These are phyloP conservation scores for Gillenia trifoliata DNA, from an alignment of 306 rosid genomes.

Conservation along the genomic window DNA sequence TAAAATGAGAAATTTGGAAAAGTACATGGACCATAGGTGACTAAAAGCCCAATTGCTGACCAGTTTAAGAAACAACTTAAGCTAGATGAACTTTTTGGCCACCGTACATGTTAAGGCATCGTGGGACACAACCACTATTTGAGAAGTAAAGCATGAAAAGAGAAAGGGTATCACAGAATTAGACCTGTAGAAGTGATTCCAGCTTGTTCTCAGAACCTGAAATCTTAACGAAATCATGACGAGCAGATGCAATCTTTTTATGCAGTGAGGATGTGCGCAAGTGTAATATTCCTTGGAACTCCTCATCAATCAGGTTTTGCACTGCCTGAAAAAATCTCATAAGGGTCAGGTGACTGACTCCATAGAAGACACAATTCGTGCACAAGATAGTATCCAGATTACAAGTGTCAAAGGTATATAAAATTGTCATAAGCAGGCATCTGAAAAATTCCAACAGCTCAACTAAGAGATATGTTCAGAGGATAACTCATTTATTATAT, in stretches of 20 bases:
- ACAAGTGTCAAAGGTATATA: background rate
- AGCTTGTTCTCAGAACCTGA: slow-evolving; percentile 93
- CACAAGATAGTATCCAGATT: slow-evolving; percentile 11
- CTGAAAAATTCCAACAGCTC: background rate
- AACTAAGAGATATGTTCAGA: background rate
- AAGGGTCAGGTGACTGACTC: slow-evolving; percentile 16
- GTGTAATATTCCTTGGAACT: slow-evolving; percentile 87
- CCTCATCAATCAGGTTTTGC: slow-evolving; percentile 85
- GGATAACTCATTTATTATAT: background rate
- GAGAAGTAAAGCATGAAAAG: slow-evolving; percentile 1
- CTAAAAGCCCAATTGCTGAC: no score
- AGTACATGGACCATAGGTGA: no score
- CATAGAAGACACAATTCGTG: background rate
- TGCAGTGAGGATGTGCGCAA: slow-evolving; percentile 86
- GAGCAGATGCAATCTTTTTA: slow-evolving; percentile 83
- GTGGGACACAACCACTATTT: slow-evolving; percentile 8
- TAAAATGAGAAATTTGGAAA: no score
- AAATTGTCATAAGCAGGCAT: background rate
- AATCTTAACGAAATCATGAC: slow-evolving; percentile 88
- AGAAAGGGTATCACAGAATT: slow-evolving; percentile 1
- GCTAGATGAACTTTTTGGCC: background rate
- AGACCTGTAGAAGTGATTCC: slow-evolving; percentile 89
- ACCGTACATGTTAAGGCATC: background rate
- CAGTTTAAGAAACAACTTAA: background rate
- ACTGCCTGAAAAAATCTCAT: slow-evolving; percentile 62